Evolutionary conservation across 2,329 filamentous ascomycete genomes (phyloP).

Genomic region (Helicocarpus griseus): DNA sequence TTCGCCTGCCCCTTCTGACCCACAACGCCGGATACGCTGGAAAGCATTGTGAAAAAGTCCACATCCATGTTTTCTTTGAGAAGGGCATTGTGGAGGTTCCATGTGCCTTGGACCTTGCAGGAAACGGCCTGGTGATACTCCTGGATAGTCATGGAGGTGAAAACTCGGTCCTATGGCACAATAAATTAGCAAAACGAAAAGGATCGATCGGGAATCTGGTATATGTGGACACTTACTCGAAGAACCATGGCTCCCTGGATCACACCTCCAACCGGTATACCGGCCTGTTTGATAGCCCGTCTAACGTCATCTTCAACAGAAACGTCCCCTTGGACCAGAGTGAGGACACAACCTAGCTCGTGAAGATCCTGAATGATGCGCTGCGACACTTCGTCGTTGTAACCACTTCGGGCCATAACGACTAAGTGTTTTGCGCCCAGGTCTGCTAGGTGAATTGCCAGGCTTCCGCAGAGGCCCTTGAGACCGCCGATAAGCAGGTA

Average conservation of each 20-base stretch:
- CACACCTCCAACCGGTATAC: constrained; percentile 4
- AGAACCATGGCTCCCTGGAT: constrained; percentile 9
- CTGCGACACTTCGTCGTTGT: constrained; percentile 20
- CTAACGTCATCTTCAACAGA: constrained; percentile 1
- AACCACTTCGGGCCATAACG: constrained; percentile 21
- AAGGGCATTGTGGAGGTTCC: constrained; percentile 16
- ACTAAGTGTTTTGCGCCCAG: constrained; percentile 25
- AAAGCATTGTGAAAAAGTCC: constrained; percentile 21
- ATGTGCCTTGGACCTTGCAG: constrained; percentile 20
- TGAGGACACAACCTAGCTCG: constrained; percentile 10
- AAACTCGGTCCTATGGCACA: constrained; percentile 3
- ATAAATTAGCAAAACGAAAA: not conserved
- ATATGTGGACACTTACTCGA: constrained; percentile 15
- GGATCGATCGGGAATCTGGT: not conserved
- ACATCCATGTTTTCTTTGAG: constrained; percentile 6
- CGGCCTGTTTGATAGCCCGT: not conserved
- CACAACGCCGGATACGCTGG: constrained; percentile 8
- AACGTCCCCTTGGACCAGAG: constrained; percentile 10
- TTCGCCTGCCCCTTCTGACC: constrained; percentile 12
- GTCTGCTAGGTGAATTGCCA: constrained; percentile 25
- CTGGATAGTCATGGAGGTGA: constrained; percentile 14
- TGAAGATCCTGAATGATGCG: constrained; percentile 11
- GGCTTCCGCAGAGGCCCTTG: constrained; percentile 25
- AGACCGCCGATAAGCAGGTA: constrained; percentile 35
- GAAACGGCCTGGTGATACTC: constrained; percentile 9